Evolutionary conservation across 441 rosid species (phyloP).

Genomic region (Mallotus japonicus): DNA sequence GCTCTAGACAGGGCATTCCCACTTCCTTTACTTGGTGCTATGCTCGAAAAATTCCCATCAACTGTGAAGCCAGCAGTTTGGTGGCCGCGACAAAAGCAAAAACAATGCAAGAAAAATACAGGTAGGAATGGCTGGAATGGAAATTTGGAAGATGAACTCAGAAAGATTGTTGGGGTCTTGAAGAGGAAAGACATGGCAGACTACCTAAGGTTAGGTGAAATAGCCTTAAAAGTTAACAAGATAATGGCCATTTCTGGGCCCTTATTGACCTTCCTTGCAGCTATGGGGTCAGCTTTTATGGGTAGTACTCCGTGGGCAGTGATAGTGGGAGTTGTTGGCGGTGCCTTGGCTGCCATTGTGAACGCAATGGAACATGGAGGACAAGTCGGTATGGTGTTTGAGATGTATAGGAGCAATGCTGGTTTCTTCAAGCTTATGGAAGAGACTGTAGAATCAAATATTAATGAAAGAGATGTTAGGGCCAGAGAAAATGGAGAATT

Average conservation of each 20-base stretch:
- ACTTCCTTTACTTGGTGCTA: slow-evolving; percentile 34
- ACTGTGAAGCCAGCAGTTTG: slow-evolving; percentile 31
- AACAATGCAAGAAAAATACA: not conserved
- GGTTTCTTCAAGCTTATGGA: slow-evolving; percentile 39
- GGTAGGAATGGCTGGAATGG: slow-evolving; percentile 29
- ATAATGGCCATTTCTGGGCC: slow-evolving; percentile 35
- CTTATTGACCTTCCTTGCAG: slow-evolving; percentile 26
- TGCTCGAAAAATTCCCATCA: slow-evolving; percentile 38
- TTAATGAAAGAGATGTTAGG: slow-evolving; percentile 21
- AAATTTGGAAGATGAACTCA: slow-evolving; percentile 31
- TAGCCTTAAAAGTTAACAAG: slow-evolving; percentile 27
- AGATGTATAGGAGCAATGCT: slow-evolving; percentile 33
- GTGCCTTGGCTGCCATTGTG: slow-evolving; percentile 31
- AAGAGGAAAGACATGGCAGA: slow-evolving; percentile 35
- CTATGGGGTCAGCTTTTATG: slow-evolving; percentile 27
- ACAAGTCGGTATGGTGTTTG: slow-evolving; percentile 38
- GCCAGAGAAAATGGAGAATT: slow-evolving; percentile 31
- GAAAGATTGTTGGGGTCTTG: slow-evolving; percentile 25
- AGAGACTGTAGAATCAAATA: slow-evolving; percentile 31
- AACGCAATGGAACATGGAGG: slow-evolving; percentile 36
- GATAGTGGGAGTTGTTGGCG: slow-evolving; percentile 23
- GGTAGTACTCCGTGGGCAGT: slow-evolving; percentile 27
- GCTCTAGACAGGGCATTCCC: slow-evolving; percentile 40
- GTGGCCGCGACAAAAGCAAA: slow-evolving; percentile 28
- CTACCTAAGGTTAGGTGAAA: slow-evolving; percentile 22